Percentiles rank a stretch among this genome's conserved stretches.
phyloP scores from a whole-genome alignment of 2,329 filamentous ascomycete species.

The Diaporthe sp. region DNA sequence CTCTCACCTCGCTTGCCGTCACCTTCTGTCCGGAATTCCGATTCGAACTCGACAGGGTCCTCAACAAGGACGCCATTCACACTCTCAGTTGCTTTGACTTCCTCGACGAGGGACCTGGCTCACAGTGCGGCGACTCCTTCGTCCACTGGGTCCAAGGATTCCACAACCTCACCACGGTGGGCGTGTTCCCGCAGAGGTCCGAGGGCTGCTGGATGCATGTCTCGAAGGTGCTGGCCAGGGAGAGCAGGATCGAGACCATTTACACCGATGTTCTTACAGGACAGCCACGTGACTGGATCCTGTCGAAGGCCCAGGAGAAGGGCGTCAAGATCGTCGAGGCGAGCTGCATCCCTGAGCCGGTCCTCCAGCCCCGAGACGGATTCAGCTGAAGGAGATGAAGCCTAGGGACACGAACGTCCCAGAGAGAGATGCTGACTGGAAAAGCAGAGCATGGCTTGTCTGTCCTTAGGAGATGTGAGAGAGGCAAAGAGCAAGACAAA shows the following conservation, averaged over 20 bases:
- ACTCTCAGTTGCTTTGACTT: conserved; percentile 21
- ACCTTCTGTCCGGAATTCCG: not conserved
- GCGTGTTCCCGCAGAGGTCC: conserved; percentile 8
- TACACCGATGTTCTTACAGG: conserved; percentile 36
- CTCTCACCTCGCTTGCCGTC: conserved; percentile 33
- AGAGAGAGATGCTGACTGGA: too few species aligned
- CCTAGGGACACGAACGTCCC: not conserved
- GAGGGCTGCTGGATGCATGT: not conserved
- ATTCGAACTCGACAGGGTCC: not conserved
- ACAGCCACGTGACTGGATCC: conserved; percentile 15
- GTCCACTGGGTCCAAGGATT: conserved; percentile 31
- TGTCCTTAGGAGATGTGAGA: not conserved
- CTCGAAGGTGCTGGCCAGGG: not conserved
- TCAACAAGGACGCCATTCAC: conserved; percentile 31
- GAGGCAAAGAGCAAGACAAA: not conserved
- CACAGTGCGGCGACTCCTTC: not conserved
- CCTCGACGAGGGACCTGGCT: not conserved
- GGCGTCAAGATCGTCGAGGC: conserved; percentile 33
- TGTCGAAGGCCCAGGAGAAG: conserved; percentile 2
- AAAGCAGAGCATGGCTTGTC: not conserved
- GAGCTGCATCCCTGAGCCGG: conserved; percentile 31
- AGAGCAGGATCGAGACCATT: conserved; percentile 35
- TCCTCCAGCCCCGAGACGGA: not conserved
- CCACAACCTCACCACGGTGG: conserved; percentile 35
- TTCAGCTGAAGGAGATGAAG: not conserved